Evolutionary conservation across 352 stramenopile species (phyloP).

Genomic region (Phytophthora sojae): DNA sequence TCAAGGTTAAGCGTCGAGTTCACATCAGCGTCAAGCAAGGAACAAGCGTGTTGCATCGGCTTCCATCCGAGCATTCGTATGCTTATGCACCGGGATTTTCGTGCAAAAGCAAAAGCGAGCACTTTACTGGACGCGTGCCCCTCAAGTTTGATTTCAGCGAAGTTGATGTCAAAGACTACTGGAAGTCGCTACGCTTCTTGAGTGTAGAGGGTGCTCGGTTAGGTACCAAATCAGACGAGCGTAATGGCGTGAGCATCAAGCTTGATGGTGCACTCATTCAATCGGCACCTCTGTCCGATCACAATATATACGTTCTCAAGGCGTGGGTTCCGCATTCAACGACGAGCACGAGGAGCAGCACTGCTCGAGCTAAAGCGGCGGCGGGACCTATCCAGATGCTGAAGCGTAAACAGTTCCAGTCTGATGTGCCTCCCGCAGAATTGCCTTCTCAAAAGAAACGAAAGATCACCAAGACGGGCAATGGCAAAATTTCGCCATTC

Average conservation of each 20-base stretch:
- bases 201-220: constrained; percentile 70
- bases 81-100: constrained; percentile 73
- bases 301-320: constrained; percentile 76
- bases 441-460: constrained; percentile 36
- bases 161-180: constrained; percentile 64
- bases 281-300: constrained; percentile 60
- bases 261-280: constrained; percentile 65
- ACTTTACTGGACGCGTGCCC: constrained; percentile 62
- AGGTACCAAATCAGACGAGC: constrained; percentile 43
- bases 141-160: constrained; percentile 57
- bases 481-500: constrained; percentile 29
- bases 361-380: constrained; percentile 64
- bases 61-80: constrained; percentile 65
- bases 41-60: constrained; percentile 53
- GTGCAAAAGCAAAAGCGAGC: constrained; percentile 56
- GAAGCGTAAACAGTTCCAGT: constrained; percentile 67
- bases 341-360: constrained; percentile 46
- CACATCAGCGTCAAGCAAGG: constrained; percentile 68
- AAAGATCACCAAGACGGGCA: constrained; percentile 36
- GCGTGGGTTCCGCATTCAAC: constrained; percentile 71
- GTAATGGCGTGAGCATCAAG: constrained; percentile 56
- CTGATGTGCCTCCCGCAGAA: constrained; percentile 6
- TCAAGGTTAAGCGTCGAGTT: constrained; percentile 57
- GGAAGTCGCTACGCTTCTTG: constrained; percentile 77
- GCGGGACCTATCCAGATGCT: constrained; percentile 51